phyloP scores from a whole-genome alignment of 2,329 filamentous ascomycete species.

The Colletotrichum nymphaeae region DNA sequence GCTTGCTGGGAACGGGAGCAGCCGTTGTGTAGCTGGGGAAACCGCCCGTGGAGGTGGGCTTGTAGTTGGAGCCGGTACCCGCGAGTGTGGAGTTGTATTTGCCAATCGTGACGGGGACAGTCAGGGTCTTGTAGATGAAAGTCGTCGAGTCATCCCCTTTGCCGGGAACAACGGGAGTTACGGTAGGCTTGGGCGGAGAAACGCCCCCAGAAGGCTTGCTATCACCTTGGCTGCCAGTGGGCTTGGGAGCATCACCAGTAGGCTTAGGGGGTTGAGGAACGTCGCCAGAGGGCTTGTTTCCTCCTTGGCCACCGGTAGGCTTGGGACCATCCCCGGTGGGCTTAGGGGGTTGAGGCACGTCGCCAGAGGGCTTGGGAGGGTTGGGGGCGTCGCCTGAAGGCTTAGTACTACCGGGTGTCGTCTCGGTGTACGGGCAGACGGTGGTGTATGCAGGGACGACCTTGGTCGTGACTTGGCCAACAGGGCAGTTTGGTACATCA shows the following conservation, averaged over 20 bases:
- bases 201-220: background rate
- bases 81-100: conserved; percentile 30
- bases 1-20: conserved; percentile 41
- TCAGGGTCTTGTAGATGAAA: conserved; percentile 20
- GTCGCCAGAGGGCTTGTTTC: conserved; percentile 33
- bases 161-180: background rate
- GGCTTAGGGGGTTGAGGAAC: conserved; percentile 47
- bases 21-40: conserved; percentile 9
- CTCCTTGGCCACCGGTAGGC: background rate
- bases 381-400: conserved; percentile 43
- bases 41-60: conserved; percentile 19
- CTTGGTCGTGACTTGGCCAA: conserved; percentile 49
- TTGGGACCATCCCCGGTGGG: background rate
- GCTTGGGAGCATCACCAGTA: background rate
- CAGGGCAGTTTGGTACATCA: conserved; percentile 51
- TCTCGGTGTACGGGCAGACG: conserved; percentile 51
- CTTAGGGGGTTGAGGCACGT: background rate
- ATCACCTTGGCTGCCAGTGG: background rate
- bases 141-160: conserved; percentile 1
- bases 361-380: conserved; percentile 41
- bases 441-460: conserved; percentile 51
- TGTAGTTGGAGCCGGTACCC: conserved; percentile 14
- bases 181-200: conserved; percentile 15
- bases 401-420: background rate
- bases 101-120: conserved; percentile 14